Base-by-base conservation (phyloP, 805 yeast genomes). In the Candida sanyiensis region DNA sequence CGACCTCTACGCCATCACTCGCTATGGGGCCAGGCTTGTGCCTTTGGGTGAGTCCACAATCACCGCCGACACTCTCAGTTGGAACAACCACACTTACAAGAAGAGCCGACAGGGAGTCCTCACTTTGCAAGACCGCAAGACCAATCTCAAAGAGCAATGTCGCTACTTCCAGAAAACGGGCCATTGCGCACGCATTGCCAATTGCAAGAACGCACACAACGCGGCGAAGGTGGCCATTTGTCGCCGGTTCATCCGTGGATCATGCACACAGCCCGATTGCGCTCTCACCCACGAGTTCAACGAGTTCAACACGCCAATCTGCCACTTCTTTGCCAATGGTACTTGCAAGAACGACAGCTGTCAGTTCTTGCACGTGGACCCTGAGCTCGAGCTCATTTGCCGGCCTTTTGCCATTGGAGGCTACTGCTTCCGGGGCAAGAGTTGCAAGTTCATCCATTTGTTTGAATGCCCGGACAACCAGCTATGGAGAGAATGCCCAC, bases 391-490 rank as follows among this genome's bases (percentile, higher is more conserved):
- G 21, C 59, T 77, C 4, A 64, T 75, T 1, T 84, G 95, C 52
- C 64, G 85, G 17, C 77, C 72, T 21, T 85, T 84, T 62, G 72
- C 89, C 5, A 49, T 78, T 24, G 73, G 74, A 13, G 88, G 89
- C 1, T 82, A 73, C 61, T 85, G 94, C 57, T 71, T 64, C 22
- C 57, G 73, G 18, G 95, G 93, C 0, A 51, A 59, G 19, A 46
- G 51, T 22, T 84, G 94, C 52, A 66, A 70, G 6, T 69, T 72
- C 33, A 57, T 70, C 25, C 95, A 84, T 52, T 58, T 61, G 12
- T 70, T 65, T 47, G 73, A 74, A 42, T 84, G 94, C 59, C 90
- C 94, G 0, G 90, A 83, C 51, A 73, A 69, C 48, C 80, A 74
- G 46, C 77, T 75, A 43, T 63, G 64, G n/a, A 82, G 80, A 10